Conservation (phyloP, 1,284 basidiomycete species). For the Pascua guehoae region DNA sequence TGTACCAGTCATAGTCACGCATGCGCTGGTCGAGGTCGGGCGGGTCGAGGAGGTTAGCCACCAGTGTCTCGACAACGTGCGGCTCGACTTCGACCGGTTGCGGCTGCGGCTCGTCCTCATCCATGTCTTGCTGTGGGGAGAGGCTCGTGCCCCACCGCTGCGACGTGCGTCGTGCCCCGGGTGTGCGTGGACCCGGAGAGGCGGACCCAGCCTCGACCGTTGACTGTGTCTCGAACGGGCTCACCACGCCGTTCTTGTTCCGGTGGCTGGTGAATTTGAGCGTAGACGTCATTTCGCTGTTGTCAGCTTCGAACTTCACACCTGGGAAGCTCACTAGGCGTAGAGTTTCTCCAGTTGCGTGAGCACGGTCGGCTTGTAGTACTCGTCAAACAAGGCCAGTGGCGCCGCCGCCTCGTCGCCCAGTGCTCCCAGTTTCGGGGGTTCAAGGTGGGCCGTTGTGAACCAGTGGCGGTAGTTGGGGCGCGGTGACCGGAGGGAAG, state of each 20-base stretch:
- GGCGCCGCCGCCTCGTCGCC: slow-evolving; percentile 31
- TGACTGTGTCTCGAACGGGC: slow-evolving; percentile 37
- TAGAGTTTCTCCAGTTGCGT: slow-evolving; percentile 60
- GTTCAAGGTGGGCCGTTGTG: slow-evolving; percentile 63
- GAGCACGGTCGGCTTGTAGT: slow-evolving; percentile 70
- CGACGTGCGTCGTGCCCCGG: slow-evolving; percentile 26
- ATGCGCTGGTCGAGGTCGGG: slow-evolving; percentile 50
- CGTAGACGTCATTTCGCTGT: slow-evolving; percentile 18
- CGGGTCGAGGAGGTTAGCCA: slow-evolving; percentile 62
- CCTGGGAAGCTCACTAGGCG: slow-evolving; percentile 41
- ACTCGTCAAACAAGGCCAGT: slow-evolving; percentile 79
- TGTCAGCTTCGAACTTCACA: background rate
- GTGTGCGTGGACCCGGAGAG: background rate
- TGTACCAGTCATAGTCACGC: slow-evolving; percentile 72
- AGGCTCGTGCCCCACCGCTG: slow-evolving; percentile 29
- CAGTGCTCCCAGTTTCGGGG: slow-evolving; percentile 45
- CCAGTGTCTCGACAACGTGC: slow-evolving; percentile 56
- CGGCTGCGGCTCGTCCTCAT: background rate
- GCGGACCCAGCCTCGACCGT: background rate
- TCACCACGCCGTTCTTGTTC: slow-evolving; percentile 31
- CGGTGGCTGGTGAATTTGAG: slow-evolving; percentile 31
- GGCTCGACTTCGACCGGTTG: background rate
- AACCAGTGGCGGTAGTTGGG: slow-evolving; percentile 66
- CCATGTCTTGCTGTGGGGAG: slow-evolving; percentile 3
- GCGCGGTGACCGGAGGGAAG: slow-evolving; percentile 27